These are phyloP conservation scores for Fraxinus velutina DNA, from an alignment of 305 asterid species.

Conservation along the genomic window DNA sequence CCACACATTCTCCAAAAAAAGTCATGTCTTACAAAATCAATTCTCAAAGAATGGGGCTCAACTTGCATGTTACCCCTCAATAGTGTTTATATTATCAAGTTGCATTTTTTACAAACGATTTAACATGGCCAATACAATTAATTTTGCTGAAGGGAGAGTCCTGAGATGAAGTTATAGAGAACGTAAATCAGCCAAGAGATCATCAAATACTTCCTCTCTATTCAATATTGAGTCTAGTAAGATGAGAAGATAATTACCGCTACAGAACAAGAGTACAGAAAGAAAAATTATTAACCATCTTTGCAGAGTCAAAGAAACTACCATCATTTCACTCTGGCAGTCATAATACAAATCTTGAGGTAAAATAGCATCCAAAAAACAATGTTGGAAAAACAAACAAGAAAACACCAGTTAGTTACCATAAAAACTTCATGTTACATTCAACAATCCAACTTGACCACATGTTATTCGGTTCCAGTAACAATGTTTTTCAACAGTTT, in stretches of 20 bases:
- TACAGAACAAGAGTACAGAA: neutral
- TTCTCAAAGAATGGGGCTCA: neutral
- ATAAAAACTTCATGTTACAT: neutral
- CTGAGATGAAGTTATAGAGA: neutral
- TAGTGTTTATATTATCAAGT: neutral
- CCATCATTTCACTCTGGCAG: neutral
- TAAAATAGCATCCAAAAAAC: neutral
- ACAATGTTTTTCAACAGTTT: neutral
- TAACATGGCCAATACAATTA: neutral
- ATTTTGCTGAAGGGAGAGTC: neutral
- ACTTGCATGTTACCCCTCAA: conserved; percentile 2
- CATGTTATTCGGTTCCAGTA: neutral
- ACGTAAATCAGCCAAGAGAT: neutral
- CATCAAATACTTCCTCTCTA: neutral
- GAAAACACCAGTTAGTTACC: neutral
- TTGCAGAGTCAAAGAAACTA: neutral
- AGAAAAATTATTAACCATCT: neutral
- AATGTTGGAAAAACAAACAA: neutral
- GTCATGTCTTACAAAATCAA: neutral
- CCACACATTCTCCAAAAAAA: neutral
- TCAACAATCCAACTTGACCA: neutral
- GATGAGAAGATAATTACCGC: neutral
- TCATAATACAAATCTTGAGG: neutral
- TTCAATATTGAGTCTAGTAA: neutral
- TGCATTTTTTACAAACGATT: neutral